Base-by-base conservation (phyloP, 2,329 filamentous ascomycete genomes). In the Arthroderma sp. region DNA sequence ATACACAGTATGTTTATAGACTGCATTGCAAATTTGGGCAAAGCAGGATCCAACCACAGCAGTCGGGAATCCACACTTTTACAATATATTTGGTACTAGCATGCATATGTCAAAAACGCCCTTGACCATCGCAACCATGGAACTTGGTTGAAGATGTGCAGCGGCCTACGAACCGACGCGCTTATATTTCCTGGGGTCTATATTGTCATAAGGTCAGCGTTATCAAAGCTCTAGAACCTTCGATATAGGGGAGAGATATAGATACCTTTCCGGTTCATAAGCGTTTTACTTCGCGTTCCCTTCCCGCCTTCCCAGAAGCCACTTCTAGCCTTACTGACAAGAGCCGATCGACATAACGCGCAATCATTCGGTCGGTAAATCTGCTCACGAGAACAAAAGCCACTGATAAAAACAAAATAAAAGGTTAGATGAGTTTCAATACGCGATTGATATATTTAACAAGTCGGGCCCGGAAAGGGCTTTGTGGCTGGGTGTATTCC, bases 231-330 rank as follows among this genome's bases (percentile, higher is more conserved):
- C 22, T 31, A 38, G 10, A n/a, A 7, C 4, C n/a, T 28, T 11
- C 11, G 15, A 6, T 32, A 10, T 44, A 37, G 15, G 5, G 9
- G 15, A 30, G 10, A 40, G n/a, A 34, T 9, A 38, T 4, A 29
- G n/a, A 22, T 58, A 68, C 68, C 69, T 64, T 86, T 86, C 48
- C 79, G 71, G 55, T 78, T 83, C 84, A 88, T 88, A 55, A 72
- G 66, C 30, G 65, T 66, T 61, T 71, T 75, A 58, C 87, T 82
- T 49, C 84, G 69, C n/a, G 83, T 88, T 1, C 83, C 83, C 60
- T 83, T 86, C 1, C 86, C 86, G 7, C 86, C 86, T 66, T 93
- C 86, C 86, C 86, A 93, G 64, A 87, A 93, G 0, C 86, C 86
- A 37, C 68, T 68, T 5, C 68, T 68, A 3, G 76, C 75, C 56